Conservation (phyloP, 345 rosid species). For the Brassica nigra region DNA sequence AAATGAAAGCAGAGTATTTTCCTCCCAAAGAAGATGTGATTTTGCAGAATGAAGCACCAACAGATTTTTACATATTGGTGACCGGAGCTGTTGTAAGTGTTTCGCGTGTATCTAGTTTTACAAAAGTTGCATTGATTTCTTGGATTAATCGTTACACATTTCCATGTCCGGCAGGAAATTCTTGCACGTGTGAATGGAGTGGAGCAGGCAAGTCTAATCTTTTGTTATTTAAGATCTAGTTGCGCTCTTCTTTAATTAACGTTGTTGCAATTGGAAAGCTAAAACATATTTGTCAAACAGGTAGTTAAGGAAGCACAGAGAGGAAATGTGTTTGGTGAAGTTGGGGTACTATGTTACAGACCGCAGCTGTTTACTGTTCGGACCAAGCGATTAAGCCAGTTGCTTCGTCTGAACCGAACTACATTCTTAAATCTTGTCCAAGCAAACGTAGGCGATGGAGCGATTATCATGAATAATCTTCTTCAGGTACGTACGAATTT, state of each 20-base stretch:
- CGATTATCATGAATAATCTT: constrained; percentile 82
- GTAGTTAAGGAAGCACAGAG: constrained; percentile 63
- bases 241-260: neutral
- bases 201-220: constrained; percentile 60
- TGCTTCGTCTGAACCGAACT: constrained; percentile 84
- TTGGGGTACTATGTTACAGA: constrained; percentile 83
- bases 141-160: constrained; percentile 22
- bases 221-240: neutral
- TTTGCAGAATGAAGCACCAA: constrained; percentile 91
- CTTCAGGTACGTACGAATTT: constrained; percentile 58
- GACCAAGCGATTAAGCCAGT: constrained; percentile 79
- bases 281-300: constrained; percentile 39
- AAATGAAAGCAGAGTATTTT: constrained; percentile 91
- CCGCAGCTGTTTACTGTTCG: constrained; percentile 87
- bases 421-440: constrained; percentile 67
- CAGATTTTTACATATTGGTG: constrained; percentile 79
- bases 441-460: constrained; percentile 89
- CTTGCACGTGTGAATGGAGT: constrained; percentile 54
- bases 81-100: constrained; percentile 78
- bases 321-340: constrained; percentile 81
- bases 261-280: neutral
- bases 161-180: constrained; percentile 56
- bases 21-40: constrained; percentile 94
- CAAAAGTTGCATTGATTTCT: neutral
- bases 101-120: neutral